These are phyloP conservation scores for Picochlorum sp. DNA, from an alignment of 139 green algal genomes.

Conservation along the genomic window DNA sequence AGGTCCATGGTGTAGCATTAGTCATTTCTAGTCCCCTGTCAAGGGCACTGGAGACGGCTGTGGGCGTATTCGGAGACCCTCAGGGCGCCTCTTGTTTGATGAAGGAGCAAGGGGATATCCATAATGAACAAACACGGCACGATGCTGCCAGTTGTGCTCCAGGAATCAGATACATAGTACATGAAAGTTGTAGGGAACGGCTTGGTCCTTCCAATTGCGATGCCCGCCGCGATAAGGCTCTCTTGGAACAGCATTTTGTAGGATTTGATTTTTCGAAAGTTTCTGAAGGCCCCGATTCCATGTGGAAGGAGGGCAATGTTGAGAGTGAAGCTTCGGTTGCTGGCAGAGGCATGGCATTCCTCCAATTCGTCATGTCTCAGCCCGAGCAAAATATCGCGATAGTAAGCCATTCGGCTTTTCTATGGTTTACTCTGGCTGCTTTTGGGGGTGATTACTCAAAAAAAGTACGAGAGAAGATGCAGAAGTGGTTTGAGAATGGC, in stretches of 20 bases:
- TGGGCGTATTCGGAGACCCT: constrained; percentile 25
- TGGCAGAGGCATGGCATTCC: constrained; percentile 31
- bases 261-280: constrained; percentile 39
- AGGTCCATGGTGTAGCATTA: constrained; percentile 19
- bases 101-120: constrained; percentile 11
- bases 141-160: neutral
- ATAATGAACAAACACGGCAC: constrained; percentile 16
- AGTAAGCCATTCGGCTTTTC: constrained; percentile 44
- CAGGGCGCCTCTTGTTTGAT: neutral
- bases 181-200: constrained; percentile 37
- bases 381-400: constrained; percentile 45
- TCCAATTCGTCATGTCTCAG: constrained; percentile 24
- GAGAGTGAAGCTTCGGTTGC: constrained; percentile 33
- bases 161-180: constrained; percentile 20
- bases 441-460: constrained; percentile 33
- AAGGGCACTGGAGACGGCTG: constrained; percentile 37
- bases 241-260: constrained; percentile 25
- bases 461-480: constrained; percentile 25
- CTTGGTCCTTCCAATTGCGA: constrained; percentile 36
- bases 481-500: constrained; percentile 47
- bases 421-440: constrained; percentile 37
- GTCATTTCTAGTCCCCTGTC: constrained; percentile 32
- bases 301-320: constrained; percentile 19
- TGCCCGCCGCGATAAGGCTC: constrained; percentile 17
- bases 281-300: constrained; percentile 17